Conservation (phyloP, 1,139 yeast species). For the Kurtzmaniella quercitrusa region DNA sequence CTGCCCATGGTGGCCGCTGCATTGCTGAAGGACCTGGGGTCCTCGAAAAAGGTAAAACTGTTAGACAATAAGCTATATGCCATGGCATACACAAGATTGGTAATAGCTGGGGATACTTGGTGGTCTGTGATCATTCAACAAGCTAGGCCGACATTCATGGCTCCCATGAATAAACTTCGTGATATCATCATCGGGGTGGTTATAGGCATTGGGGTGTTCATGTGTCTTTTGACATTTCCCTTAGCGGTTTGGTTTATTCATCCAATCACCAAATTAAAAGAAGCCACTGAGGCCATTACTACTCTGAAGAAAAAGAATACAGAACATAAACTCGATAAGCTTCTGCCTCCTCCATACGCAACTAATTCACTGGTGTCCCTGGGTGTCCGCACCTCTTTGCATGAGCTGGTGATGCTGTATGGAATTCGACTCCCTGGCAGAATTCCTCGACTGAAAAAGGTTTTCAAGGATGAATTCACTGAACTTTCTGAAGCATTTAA, state of each 20-base stretch:
- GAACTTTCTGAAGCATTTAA: slow-evolving; percentile 87
- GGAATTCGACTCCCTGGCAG: slow-evolving; percentile 45
- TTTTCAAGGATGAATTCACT: slow-evolving; percentile 80
- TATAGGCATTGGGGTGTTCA: slow-evolving; percentile 71
- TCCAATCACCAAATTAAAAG: slow-evolving; percentile 76
- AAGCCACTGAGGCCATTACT: slow-evolving; percentile 71
- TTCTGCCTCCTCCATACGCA: slow-evolving; percentile 6
- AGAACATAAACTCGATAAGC: not conserved
- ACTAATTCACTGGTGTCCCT: not conserved
- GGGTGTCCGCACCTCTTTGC: slow-evolving; percentile 4
- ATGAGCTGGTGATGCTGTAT: slow-evolving; percentile 28
- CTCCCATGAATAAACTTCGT: slow-evolving; percentile 58
- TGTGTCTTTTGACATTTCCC: slow-evolving; percentile 73
- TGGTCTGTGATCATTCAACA: slow-evolving; percentile 85
- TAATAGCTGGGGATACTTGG: slow-evolving; percentile 38
- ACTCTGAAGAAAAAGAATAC: slow-evolving; percentile 24
- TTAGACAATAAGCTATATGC: slow-evolving; percentile 49
- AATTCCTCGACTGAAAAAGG: slow-evolving; percentile 51
- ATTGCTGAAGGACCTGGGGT: slow-evolving; percentile 41
- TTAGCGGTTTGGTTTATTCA: slow-evolving; percentile 80
- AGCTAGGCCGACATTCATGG: slow-evolving; percentile 51
- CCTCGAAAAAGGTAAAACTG: slow-evolving; percentile 40
- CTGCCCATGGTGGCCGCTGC: slow-evolving; percentile 41
- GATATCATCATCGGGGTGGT: slow-evolving; percentile 76
- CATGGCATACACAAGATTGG: slow-evolving; percentile 63